Evolutionary conservation across 768 basidiomycete species (phyloP).

Genomic region (Boletus pseudopeckii): DNA sequence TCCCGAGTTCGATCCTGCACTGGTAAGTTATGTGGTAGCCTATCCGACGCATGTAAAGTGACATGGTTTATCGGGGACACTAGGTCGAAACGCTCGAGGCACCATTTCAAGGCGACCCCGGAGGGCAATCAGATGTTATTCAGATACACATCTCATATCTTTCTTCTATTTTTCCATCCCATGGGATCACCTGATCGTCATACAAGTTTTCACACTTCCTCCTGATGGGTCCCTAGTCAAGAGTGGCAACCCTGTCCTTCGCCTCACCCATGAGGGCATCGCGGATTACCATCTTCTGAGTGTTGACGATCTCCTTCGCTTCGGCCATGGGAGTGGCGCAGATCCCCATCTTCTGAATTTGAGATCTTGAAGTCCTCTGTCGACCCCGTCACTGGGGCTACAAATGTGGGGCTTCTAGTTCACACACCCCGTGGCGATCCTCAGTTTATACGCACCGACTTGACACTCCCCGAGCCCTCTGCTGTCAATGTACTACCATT

Average conservation of each 20-base stretch:
- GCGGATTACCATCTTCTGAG: rapidly evolving
- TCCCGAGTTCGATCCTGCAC: neutral
- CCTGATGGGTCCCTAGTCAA: neutral
- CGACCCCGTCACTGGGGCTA: neutral
- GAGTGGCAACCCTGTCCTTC: neutral
- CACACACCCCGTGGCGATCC: rapidly evolving
- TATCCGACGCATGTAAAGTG: slow-evolving; percentile 9
- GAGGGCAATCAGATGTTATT: neutral
- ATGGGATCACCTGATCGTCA: neutral
- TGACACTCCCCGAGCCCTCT: neutral
- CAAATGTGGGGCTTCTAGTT: neutral
- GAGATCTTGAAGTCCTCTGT: neutral
- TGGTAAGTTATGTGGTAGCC: neutral
- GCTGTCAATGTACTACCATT: neutral
- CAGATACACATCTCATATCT: neutral
- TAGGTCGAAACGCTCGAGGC: neutral
- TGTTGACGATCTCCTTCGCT: no score
- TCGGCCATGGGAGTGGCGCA: no score
- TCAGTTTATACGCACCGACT: neutral
- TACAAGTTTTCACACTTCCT: neutral
- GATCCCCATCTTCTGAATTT: no score
- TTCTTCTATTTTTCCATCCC: no score
- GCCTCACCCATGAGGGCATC: neutral
- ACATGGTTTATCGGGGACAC: neutral
- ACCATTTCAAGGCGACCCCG: rapidly evolving